Base-by-base conservation (phyloP, 1,284 basidiomycete species). In the Gymnopus androsaceus region DNA sequence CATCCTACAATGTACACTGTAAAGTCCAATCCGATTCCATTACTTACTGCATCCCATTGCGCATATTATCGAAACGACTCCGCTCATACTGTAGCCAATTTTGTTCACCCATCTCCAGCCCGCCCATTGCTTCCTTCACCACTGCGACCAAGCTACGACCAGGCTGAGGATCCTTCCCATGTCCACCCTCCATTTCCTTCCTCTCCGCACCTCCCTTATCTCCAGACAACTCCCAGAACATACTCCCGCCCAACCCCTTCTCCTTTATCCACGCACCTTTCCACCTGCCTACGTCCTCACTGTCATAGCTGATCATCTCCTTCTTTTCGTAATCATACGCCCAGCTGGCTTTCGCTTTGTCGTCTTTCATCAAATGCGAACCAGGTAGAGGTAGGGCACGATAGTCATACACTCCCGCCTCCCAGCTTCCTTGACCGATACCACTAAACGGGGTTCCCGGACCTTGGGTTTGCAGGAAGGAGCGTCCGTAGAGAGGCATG, bases 401-500 rank as follows among this genome's bases (percentile, higher is more conserved):
- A 63, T 92, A 92, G 69, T 92, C 90, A 65, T 92, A 92, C 3
- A 84, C 81, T n/a, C 90, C 88, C 61, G 83, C 72, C 67, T 94
- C 87, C 92, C 91, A 88, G 63, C 80, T 83, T 54, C 88, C 85
- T 51, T 71, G 77, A 31, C 90, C 93, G 56, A 92, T 66, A 33
- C 94, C 94, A 15, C 81, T 80, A 75, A 88, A 99, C 0, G 89
- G 77, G 14, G 75, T 67, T 1, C 93, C 94, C 1, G 92, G 90
- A 0, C 96, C 96, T 41, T 82, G 72, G 0, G 95, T 95, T 66
- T 90, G 85, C 67, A 86, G 78, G 75, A 99, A 99, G 34, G 92
- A 92, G 17, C 95, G 86, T 0, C 96, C 96, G 63, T 97, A 97
- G 1, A 95, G 76, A 1, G 95, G 95, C 55, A 98, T 82, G 5